Conservation (phyloP, 1,284 basidiomycete species). For the Ganoderma multipileum region DNA sequence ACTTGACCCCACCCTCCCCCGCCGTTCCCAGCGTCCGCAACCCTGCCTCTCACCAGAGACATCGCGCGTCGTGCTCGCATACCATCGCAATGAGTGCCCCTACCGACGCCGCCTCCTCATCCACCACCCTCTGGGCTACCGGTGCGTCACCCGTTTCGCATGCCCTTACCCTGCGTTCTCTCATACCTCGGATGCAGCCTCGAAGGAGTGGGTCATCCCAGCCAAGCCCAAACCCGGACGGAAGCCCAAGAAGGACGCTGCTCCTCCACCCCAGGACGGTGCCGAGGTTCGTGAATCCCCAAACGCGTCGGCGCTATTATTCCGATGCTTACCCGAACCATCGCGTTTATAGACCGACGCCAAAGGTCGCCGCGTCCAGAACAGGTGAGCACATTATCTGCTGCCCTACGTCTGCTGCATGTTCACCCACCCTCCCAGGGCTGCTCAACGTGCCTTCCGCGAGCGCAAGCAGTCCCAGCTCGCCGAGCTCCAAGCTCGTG, state of each 20-base stretch:
- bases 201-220: slow-evolving; percentile 91
- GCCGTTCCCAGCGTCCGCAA: slow-evolving; percentile 30
- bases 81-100: slow-evolving; percentile 38
- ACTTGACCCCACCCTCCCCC: slow-evolving; percentile 19
- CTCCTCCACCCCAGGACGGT: slow-evolving; percentile 44
- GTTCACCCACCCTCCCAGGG: slow-evolving; percentile 52
- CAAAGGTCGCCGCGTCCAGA: slow-evolving; percentile 77
- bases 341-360: slow-evolving; percentile 48
- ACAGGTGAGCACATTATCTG: slow-evolving; percentile 56
- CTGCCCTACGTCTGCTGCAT: slow-evolving; percentile 9
- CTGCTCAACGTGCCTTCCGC: slow-evolving; percentile 90
- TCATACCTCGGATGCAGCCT: slow-evolving; percentile 58
- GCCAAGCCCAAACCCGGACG: slow-evolving; percentile 90
- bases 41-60: slow-evolving; percentile 26
- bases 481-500: slow-evolving; percentile 86
- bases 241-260: slow-evolving; percentile 81
- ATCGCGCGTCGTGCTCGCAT: slow-evolving; percentile 18
- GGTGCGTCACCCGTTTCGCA: slow-evolving; percentile 42
- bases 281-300: slow-evolving; percentile 51
- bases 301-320: slow-evolving; percentile 24
- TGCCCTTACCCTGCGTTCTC: slow-evolving; percentile 36
- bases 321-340: slow-evolving; percentile 30
- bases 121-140: slow-evolving; percentile 60
- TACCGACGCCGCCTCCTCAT: slow-evolving; percentile 43
- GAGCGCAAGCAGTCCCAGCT: slow-evolving; percentile 92